These are phyloP conservation scores for Fusarium verrucosum DNA, from an alignment of 2,329 filamentous ascomycete genomes.

Conservation along the genomic window DNA sequence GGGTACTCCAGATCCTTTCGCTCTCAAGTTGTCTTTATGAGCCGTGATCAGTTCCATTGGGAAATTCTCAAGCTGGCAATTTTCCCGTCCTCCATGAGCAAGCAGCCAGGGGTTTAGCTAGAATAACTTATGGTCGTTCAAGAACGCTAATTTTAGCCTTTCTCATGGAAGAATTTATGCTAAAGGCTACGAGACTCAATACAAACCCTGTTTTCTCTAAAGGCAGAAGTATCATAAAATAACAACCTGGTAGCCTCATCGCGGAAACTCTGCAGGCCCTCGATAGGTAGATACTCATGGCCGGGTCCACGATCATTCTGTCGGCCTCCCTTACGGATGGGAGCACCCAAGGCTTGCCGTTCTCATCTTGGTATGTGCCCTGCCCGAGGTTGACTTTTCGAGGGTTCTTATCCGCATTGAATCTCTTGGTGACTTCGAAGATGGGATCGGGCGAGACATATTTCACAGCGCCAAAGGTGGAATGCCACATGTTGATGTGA, in stretches of 20 bases:
- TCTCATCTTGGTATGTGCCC: constrained; percentile 52
- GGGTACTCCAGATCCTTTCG: no score
- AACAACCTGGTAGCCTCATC: constrained; percentile 47
- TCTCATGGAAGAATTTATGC: no score
- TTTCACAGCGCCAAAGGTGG: constrained; percentile 36
- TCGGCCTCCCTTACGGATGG: constrained; percentile 48
- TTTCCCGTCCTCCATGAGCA: no score
- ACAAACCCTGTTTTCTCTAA: constrained; percentile 46
- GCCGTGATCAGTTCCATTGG: no score
- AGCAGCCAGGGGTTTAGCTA: no score
- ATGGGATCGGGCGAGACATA: constrained; percentile 47
- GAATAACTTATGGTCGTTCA: no score
- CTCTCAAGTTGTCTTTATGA: no score
- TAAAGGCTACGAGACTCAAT: no score
- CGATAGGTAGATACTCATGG: constrained; percentile 53
- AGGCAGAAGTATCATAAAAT: constrained; percentile 42
- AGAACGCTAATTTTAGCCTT: no score
- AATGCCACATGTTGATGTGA: constrained; percentile 6
- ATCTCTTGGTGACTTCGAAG: constrained; percentile 50
- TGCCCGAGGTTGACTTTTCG: constrained; percentile 53
- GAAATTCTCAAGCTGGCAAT: no score
- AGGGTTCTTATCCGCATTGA: constrained; percentile 43
- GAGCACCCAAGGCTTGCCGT: constrained; percentile 52
- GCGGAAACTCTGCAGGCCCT: constrained; percentile 47
- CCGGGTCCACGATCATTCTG: constrained; percentile 34